Percentiles rank a stretch among this genome's conserved stretches.
Conservation (phyloP, 306 rosid species). For the Dryas octopetala region DNA sequence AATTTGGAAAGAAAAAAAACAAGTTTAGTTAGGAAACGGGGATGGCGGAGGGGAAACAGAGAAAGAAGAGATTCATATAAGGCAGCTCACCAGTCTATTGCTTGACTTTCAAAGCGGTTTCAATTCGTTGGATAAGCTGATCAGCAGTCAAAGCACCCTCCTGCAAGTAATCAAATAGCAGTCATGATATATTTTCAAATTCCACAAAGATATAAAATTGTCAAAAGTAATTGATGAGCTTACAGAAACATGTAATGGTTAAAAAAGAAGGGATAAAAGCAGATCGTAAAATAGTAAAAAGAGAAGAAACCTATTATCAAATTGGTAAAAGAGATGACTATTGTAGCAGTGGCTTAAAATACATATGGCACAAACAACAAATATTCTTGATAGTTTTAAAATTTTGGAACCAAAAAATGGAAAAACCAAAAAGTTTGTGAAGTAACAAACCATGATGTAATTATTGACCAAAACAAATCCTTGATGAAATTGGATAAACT, state of each 20-base stretch:
- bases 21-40: background rate
- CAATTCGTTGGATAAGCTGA: conserved; percentile 73
- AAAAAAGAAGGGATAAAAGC: background rate
- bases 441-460: background rate
- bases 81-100: conserved; percentile 49
- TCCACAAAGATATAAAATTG: background rate
- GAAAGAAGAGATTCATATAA: background rate
- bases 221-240: background rate
- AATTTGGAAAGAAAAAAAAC: background rate
- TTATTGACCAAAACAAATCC: background rate
- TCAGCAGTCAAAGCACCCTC: conserved; percentile 84
- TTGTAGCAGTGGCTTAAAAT: background rate
- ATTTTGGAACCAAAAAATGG: background rate
- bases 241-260: background rate
- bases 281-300: background rate
- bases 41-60: background rate
- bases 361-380: background rate
- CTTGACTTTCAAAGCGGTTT: conserved; percentile 59
- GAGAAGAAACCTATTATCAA: background rate
- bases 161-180: conserved; percentile 40
- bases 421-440: background rate
- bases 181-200: background rate
- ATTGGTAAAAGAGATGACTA: background rate
- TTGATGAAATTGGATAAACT: background rate
- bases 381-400: background rate